Percentiles rank a stretch among this genome's conserved stretches.
phyloP scores from a whole-genome alignment of 345 rosid genomes.

The Brassica carinata region DNA sequence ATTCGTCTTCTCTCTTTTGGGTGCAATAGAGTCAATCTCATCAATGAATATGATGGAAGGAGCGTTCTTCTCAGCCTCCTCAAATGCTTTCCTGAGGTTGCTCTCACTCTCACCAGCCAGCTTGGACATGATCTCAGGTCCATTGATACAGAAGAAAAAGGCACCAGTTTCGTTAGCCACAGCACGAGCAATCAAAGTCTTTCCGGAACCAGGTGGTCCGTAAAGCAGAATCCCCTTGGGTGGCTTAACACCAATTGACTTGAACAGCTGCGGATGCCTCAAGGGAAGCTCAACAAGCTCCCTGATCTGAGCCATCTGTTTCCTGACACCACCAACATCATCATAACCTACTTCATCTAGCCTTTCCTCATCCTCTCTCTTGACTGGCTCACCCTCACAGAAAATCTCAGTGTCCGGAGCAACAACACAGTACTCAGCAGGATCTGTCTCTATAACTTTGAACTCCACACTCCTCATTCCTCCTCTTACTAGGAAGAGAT shows the following conservation, averaged over 20 bases:
- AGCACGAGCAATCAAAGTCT: constrained; percentile 95
- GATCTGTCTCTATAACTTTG: constrained; percentile 89
- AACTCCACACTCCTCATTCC: constrained; percentile 98
- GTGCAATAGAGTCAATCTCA: constrained; percentile 96
- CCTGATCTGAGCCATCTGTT: constrained; percentile 98
- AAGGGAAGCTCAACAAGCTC: constrained; percentile 94
- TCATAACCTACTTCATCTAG: constrained; percentile 96
- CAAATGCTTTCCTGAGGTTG: constrained; percentile 96
- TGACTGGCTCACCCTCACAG: constrained; percentile 96
- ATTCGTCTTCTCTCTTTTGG: constrained; percentile 92
- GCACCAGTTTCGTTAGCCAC: constrained; percentile 99
- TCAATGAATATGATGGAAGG: constrained; percentile 94
- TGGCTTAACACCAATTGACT: constrained; percentile 99
- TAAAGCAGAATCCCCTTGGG: constrained; percentile 93
- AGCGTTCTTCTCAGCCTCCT: constrained; percentile 98
- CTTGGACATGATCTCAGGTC: constrained; percentile 96
- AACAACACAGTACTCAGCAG: constrained; percentile 90
- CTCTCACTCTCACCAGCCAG: constrained; percentile 99
- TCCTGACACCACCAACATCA: constrained; percentile 99
- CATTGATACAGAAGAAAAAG: constrained; percentile 93
- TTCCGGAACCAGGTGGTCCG: constrained; percentile 90
- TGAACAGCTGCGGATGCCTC: constrained; percentile 94
- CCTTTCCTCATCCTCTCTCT: constrained; percentile 91
- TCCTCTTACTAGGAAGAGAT: constrained; percentile 93
- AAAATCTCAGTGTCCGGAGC: constrained; percentile 97